Evolutionary conservation across 768 basidiomycete species (phyloP), one percentile per base, ranked within the genome.

Genomic region (Suillus luteus): DNA sequence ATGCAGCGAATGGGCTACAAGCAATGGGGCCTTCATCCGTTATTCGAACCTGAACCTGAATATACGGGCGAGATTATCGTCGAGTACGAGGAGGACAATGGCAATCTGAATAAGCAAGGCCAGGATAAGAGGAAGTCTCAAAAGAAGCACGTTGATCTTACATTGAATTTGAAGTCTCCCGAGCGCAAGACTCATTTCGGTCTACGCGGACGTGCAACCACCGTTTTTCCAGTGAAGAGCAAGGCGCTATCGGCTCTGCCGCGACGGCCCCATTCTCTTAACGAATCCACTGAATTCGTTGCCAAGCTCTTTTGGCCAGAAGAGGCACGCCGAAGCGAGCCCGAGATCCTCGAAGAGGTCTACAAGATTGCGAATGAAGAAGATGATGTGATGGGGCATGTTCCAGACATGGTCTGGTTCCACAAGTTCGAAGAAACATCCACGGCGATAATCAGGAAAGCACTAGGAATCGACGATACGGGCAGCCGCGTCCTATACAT

Each of bases 291-390:
- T 2, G 33, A 37, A 17, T 37, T 48, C 0, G 44, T 60, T 9
- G 43, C 43, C 59, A 60, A 60, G 44, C 17, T 60, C 59, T 60
- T 31, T 38, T 54, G 60, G 60, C 22, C n/a, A 10, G 48, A 61
- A 37, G 48, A 54, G n/a, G 35, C 48, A 31, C 60, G 19, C 17
- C 33, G 52, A 19, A 54, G 44, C 33, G 48, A 61, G 11, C 48
- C 60, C 5, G 15, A 27, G 8, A 49, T 61, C 14, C 44, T 61
- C 60, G 2, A 52, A 11, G 24, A 61, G 7, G 60, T 49, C 4
- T 49, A 52, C 22, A 17, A 44, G 24, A 44, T 60, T 33, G 60
- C 60, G 8, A 10, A 48, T 1, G 14, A 17, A 9, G n/a, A 60
- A 11, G 24, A 5, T 15, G 24, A 33, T 48, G 44, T 33, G 33